These are phyloP conservation scores for Karstenula rhodostoma DNA, from an alignment of 2,329 filamentous ascomycete species.

Conservation along the genomic window DNA sequence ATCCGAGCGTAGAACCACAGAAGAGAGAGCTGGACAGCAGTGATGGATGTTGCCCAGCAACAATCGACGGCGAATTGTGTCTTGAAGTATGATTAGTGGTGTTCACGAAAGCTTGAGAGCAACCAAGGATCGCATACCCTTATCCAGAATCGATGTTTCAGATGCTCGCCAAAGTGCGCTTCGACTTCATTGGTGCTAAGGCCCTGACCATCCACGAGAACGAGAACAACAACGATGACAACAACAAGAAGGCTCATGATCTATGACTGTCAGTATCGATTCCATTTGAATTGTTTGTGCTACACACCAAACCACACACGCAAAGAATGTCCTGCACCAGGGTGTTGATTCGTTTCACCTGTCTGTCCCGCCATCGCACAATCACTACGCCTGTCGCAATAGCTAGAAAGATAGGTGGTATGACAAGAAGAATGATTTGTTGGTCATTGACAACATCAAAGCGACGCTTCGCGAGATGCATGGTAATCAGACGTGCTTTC, in stretches of 20 bases:
- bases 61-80: conserved; percentile 31
- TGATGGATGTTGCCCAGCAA: conserved; percentile 31
- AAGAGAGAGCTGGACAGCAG: conserved; percentile 29
- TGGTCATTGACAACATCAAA: conserved; percentile 30
- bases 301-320: conserved; percentile 27
- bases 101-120: neutral
- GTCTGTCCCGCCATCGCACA: conserved; percentile 30
- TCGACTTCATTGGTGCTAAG: conserved; percentile 22
- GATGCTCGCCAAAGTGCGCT: conserved; percentile 19
- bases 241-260: conserved; percentile 28
- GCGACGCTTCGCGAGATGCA: conserved; percentile 17
- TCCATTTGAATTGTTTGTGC: neutral
- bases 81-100: conserved; percentile 18
- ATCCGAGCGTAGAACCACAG: conserved; percentile 29
- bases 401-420: conserved; percentile 26
- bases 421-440: conserved; percentile 27
- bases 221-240: conserved; percentile 27
- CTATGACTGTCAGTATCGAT: conserved; percentile 17
- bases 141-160: conserved; percentile 22
- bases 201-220: conserved; percentile 30
- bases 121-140: conserved; percentile 14
- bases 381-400: conserved; percentile 24
- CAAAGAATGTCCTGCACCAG: conserved; percentile 27
- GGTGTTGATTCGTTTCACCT: conserved; percentile 28
- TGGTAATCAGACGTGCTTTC: conserved; percentile 14